Base-by-base conservation (phyloP, 768 basidiomycete species). In the Rhodotorula graminis region DNA sequence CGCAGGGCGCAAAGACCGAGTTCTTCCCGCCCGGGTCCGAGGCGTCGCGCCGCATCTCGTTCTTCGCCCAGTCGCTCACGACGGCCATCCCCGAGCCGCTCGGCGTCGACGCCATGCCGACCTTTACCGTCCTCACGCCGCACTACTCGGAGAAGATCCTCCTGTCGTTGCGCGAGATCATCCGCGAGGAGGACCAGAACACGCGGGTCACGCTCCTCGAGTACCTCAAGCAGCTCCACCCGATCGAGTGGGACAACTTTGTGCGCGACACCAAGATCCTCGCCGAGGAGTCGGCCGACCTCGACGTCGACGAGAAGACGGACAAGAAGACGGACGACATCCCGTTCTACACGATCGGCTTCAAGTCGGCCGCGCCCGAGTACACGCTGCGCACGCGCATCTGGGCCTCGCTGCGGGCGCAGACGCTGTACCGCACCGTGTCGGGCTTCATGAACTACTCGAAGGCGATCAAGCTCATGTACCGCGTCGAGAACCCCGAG, bases 401-500 rank as follows among this genome's bases (percentile, higher is more conserved):
- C 79, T 99, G 96, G 96, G 94, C 96, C 16, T 97, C 95, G 11
- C 87, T 99, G 16, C 92, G 96, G 65, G 96, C 96, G 27, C 96
- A 99, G 84, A 99, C 96, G 3, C 87, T 99, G 29, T 98, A 99
- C 81, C 88, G 96, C 76, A 99, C 96, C 23, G 95, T 99, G 27
- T 97, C 96, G 49, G 96, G 96, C 64, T 97, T 99, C 92, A 98
- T 98, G 96, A 99, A 99, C 83, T 98, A 99, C 81, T 88, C 91
- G 76, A 99, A 99, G 84, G 96, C 96, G 21, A 98, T 99, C 87
- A 99, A 99, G 81, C 84, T 99, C 49, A 86, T 99, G n/a, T 95
- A 98, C 82, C 92, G 95, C 68, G 96, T 99, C 56, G 96, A 99
- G 84, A 98, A 98, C 83, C 96, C 96, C 15, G 96, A 99, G 82